These are phyloP conservation scores for Candida insectalens DNA, from an alignment of 805 yeast genomes.

Conservation along the genomic window DNA sequence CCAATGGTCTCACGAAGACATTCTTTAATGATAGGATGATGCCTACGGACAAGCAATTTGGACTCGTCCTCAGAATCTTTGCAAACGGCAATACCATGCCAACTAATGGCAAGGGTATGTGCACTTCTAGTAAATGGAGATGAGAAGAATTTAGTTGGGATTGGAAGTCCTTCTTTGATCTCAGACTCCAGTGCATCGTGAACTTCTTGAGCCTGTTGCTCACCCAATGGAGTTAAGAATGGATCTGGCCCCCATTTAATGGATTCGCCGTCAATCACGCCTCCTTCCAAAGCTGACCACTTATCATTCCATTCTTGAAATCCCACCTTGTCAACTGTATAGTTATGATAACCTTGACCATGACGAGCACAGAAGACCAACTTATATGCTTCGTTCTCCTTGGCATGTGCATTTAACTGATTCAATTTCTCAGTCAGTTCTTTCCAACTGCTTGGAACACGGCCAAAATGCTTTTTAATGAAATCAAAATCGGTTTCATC, in stretches of 20 bases:
- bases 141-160: slow-evolving; percentile 46
- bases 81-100: slow-evolving; percentile 29
- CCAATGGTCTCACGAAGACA: slow-evolving; percentile 54
- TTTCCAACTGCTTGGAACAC: slow-evolving; percentile 31
- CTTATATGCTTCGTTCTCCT: slow-evolving; percentile 33
- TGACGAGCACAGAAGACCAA: slow-evolving; percentile 51
- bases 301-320: slow-evolving; percentile 44
- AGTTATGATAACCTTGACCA: slow-evolving; percentile 63
- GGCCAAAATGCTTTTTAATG: slow-evolving; percentile 34
- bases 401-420: slow-evolving; percentile 26
- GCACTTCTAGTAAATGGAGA: slow-evolving; percentile 60
- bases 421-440: slow-evolving; percentile 24
- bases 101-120: slow-evolving; percentile 45
- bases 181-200: slow-evolving; percentile 34
- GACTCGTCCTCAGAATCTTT: slow-evolving; percentile 16
- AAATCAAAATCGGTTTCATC: slow-evolving; percentile 39
- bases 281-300: slow-evolving; percentile 40
- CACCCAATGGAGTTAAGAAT: slow-evolving; percentile 43
- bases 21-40: slow-evolving; percentile 29
- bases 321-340: slow-evolving; percentile 45
- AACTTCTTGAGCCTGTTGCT: slow-evolving; percentile 43
- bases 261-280: slow-evolving; percentile 33
- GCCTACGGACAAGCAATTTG: slow-evolving; percentile 7
- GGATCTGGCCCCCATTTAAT: slow-evolving; percentile 55
- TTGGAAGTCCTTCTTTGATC: slow-evolving; percentile 34